Percentiles rank a stretch among this genome's conserved stretches.
Evolutionary conservation across 2,329 filamentous ascomycete species (phyloP).

Genomic region (Beauveria australis): DNA sequence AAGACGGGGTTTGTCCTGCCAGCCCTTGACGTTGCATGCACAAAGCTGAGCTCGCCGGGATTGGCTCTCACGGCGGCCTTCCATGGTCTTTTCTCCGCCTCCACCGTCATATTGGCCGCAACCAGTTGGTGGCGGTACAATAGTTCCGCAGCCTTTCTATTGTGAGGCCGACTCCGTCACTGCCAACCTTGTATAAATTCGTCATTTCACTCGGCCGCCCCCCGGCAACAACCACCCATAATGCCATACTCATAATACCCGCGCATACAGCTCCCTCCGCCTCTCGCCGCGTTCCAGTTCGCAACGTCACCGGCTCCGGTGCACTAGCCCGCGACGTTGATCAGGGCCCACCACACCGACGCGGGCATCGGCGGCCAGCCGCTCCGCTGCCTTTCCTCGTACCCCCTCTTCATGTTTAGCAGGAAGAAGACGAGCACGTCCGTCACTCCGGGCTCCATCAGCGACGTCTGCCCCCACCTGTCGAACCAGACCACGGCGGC

Average conservation of each 20-base stretch:
- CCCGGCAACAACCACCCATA: not conserved
- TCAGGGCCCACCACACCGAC: constrained; percentile 37
- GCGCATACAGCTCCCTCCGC: not conserved
- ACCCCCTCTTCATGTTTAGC: constrained; percentile 18
- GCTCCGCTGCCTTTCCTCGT: constrained; percentile 3
- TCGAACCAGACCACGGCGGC: constrained; percentile 39
- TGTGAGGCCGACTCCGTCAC: too few species aligned
- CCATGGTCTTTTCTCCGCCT: too few species aligned
- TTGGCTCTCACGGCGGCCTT: too few species aligned
- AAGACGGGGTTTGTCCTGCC: too few species aligned
- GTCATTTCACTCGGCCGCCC: too few species aligned
- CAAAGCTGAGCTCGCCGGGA: too few species aligned
- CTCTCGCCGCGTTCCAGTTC: constrained; percentile 22
- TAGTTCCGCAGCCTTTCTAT: too few species aligned
- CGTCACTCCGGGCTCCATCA: constrained; percentile 44
- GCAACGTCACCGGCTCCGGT: constrained; percentile 50
- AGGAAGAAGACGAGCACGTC: constrained; percentile 38
- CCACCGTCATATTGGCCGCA: too few species aligned
- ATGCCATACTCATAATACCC: not conserved
- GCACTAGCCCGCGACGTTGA: constrained; percentile 42
- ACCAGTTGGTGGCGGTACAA: too few species aligned
- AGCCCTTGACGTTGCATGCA: too few species aligned
- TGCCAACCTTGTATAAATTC: too few species aligned
- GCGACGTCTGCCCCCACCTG: constrained; percentile 47
- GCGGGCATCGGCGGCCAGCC: constrained; percentile 7